Evolutionary conservation across 805 yeast species (phyloP), one percentile per base, ranked within the genome.

Genomic region (Metschnikowia borealis): DNA sequence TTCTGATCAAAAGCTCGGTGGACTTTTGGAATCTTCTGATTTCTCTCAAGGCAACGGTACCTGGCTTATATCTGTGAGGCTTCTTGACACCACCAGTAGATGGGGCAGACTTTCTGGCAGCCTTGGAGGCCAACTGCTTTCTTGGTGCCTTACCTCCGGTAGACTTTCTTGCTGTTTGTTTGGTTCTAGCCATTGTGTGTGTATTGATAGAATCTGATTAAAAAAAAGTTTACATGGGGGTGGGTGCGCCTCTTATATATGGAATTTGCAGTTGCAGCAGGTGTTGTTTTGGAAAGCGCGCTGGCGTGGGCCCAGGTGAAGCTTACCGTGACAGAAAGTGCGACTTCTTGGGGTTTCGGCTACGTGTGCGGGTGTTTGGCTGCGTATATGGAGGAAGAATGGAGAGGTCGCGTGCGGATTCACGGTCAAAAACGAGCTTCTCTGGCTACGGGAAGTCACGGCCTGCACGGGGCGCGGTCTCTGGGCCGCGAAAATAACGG

Each of bases 81-180:
- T 87, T 87, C 84, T 87, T 87, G 65, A 87, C 94, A 85, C 95
- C 95, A 71, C 94, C 94, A 55, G 90, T 80, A 49, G 89, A 80
- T 83, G 95, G 95, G 47, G 95, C 95, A 38, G 94, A 87, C 70
- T 87, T 87, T 86, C 95, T 87, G 58, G 95, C 95, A 64, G 94
- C 95, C 79, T 87, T 87, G 54, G 95, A 87, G 58, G 95, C 95
- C 66, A 87, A 78, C 74, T 87, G 95, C 75, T 87, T 87, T 87
- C 95, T 87, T 83, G 95, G 95, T 46, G 95, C 95, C 75, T 87
- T 87, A 83, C 95, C 95, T 84, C 95, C 95, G 64, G 95, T 87
- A 59, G 94, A 87, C 75, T 87, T 87, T 87, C 95, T 87, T 66
- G 95, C 94, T 60, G 95, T 87, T 82, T 87, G 95, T 73, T 87